phyloP scores from a whole-genome alignment of 805 yeast genomes.

The Cyberlindnera meyerae region DNA sequence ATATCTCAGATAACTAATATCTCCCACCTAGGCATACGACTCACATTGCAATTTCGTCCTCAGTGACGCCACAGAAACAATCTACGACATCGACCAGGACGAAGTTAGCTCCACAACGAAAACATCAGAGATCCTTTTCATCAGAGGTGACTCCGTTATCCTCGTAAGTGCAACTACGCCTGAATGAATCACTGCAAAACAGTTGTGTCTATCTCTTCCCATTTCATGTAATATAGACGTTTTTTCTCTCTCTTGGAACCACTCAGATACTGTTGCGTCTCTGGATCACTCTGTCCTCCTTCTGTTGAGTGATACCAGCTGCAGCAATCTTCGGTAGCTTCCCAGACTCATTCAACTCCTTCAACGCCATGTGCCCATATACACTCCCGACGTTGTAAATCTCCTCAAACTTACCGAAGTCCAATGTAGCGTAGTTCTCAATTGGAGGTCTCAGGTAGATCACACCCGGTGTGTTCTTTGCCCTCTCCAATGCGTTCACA shows the following conservation, averaged over 20 bases:
- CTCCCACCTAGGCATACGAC: conserved; percentile 61
- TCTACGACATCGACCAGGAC: conserved; percentile 48
- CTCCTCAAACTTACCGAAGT: conserved; percentile 88
- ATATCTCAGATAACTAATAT: too few species aligned
- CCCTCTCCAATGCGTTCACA: conserved; percentile 86
- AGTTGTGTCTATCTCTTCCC: background rate
- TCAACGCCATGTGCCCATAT: conserved; percentile 60
- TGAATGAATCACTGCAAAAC: conserved; percentile 12
- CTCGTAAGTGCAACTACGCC: conserved; percentile 54
- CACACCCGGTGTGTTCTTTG: conserved; percentile 80
- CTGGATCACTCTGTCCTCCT: conserved; percentile 29
- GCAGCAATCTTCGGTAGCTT: conserved; percentile 64
- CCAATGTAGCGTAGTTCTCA: conserved; percentile 86
- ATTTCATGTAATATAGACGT: background rate
- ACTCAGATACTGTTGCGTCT: conserved; percentile 64
- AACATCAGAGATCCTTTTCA: conserved; percentile 83
- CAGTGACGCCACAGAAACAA: conserved; percentile 86
- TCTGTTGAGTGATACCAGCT: conserved; percentile 28
- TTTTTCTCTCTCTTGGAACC: too few species aligned
- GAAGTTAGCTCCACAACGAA: conserved; percentile 35
- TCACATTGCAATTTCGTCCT: conserved; percentile 95
- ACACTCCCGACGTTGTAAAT: conserved; percentile 74
- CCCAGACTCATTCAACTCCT: conserved; percentile 45
- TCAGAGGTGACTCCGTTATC: conserved; percentile 97
- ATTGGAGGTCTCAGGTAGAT: conserved; percentile 90